Percentiles rank a stretch among this genome's conserved stretches.
These are phyloP conservation scores for Fusarium sp. DNA, from an alignment of 2,329 filamentous ascomycete genomes.

Conservation along the genomic window DNA sequence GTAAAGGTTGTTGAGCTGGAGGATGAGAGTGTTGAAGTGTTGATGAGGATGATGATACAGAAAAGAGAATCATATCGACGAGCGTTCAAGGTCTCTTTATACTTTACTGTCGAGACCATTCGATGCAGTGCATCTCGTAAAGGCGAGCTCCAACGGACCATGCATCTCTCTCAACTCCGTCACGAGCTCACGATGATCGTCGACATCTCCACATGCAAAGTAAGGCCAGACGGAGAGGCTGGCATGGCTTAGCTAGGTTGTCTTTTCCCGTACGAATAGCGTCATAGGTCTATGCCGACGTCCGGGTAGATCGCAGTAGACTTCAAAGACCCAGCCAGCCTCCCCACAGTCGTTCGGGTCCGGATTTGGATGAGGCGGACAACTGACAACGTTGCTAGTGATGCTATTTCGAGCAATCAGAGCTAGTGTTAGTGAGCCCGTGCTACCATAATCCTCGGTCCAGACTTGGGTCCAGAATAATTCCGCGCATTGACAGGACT, in stretches of 20 bases:
- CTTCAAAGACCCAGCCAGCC: too few species aligned
- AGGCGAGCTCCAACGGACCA: conserved; percentile 23
- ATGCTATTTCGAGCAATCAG: conserved; percentile 35
- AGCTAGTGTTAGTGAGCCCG: background rate
- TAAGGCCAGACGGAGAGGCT: conserved; percentile 19
- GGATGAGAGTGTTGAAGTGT: conserved; percentile 11
- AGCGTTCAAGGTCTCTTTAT: conserved; percentile 37
- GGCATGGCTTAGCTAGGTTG: conserved; percentile 17
- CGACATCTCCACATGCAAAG: conserved; percentile 31
- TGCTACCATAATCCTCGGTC: conserved; percentile 1
- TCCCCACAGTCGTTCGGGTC: background rate
- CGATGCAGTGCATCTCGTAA: conserved; percentile 13
- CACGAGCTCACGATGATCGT: conserved; percentile 34
- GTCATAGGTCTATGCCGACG: conserved; percentile 22
- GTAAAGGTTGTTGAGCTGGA: conserved; percentile 17
- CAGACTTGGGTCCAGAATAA: conserved; percentile 32
- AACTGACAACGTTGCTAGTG: background rate
- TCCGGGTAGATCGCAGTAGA: conserved; percentile 9
- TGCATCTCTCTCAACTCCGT: conserved; percentile 26
- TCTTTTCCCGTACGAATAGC: conserved; percentile 15
- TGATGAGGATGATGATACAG: conserved; percentile 27
- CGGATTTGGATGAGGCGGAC: background rate
- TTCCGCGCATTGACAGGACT: conserved; percentile 13
- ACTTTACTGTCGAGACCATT: conserved; percentile 11
- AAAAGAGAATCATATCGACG: conserved; percentile 14